These are phyloP conservation scores for Globisporangium spiculum DNA, from an alignment of 352 stramenopile species.

Conservation along the genomic window DNA sequence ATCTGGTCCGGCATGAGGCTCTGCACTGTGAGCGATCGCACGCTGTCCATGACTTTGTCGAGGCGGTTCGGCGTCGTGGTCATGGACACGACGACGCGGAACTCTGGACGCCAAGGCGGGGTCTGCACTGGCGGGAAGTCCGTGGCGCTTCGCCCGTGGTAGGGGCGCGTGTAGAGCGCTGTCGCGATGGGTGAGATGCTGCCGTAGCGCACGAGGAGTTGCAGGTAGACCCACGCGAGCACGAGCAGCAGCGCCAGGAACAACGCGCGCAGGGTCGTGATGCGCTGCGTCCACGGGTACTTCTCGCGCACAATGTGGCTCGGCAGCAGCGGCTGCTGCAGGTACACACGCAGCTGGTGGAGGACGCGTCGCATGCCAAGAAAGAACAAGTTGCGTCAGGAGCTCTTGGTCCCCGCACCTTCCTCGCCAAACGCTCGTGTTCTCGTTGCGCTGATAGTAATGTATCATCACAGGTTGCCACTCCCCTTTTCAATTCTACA, in stretches of 20 bases:
- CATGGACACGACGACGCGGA: constrained; percentile 80
- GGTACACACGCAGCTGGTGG: constrained; percentile 43
- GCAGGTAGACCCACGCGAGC: constrained; percentile 51
- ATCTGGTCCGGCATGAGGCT: constrained; percentile 69
- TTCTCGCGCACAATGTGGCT: constrained; percentile 25
- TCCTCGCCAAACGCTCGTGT: background rate
- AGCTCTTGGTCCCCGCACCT: background rate
- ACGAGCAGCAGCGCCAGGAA: constrained; percentile 24
- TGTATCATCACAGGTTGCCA: too few species aligned
- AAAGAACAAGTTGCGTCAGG: too few species aligned
- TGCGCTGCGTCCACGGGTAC: constrained; percentile 32
- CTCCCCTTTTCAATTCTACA: too few species aligned
- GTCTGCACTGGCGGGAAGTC: constrained; percentile 34
- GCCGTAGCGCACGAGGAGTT: constrained; percentile 69
- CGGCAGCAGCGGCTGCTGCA: constrained; percentile 66
- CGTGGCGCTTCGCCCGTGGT: constrained; percentile 36
- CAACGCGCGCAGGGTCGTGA: constrained; percentile 42
- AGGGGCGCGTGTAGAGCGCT: constrained; percentile 58
- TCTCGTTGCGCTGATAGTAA: background rate
- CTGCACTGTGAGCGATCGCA: constrained; percentile 57
- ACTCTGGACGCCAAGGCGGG: constrained; percentile 54
- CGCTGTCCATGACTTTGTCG: constrained; percentile 74
- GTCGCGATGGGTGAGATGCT: constrained; percentile 73
- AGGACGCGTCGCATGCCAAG: constrained; percentile 22
- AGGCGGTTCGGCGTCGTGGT: constrained; percentile 73